Conservation (phyloP, 192 early-diverging fungal species). For the Rhizoclosmatium globosum region DNA sequence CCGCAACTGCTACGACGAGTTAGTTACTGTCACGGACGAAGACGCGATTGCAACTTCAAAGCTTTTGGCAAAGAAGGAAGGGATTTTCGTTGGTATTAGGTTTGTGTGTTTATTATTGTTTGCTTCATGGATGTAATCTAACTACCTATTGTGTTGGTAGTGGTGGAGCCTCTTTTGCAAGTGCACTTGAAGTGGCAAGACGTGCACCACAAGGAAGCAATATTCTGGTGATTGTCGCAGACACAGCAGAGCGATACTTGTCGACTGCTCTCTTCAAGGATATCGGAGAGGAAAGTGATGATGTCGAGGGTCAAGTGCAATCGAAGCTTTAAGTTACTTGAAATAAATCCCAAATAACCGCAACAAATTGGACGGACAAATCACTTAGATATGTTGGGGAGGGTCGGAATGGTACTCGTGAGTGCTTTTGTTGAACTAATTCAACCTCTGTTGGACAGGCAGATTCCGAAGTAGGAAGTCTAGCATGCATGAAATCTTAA, state of each 20-base stretch:
- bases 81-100: conserved; percentile 45
- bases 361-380: no score
- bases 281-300: conserved; percentile 41
- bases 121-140: no score
- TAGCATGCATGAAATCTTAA: no score
- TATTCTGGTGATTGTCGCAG: conserved; percentile 46
- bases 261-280: conserved; percentile 46
- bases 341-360: no score
- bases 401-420: no score
- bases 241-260: conserved; percentile 48
- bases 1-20: conserved; percentile 38
- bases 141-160: no score
- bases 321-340: no score
- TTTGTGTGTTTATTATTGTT: not conserved
- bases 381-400: no score
- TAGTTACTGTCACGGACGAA: conserved; percentile 34
- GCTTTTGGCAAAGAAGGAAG: conserved; percentile 46
- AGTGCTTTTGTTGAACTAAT: no score
- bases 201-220: conserved; percentile 36
- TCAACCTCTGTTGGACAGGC: no score
- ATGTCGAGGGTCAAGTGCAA: not conserved
- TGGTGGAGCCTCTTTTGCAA: conserved; percentile 40
- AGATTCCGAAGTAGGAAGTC: no score
- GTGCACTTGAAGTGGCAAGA: conserved; percentile 39
- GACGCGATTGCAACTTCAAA: conserved; percentile 43